Conservation (phyloP, 306 rosid species). For the Ammopiptanthus mongolicus region DNA sequence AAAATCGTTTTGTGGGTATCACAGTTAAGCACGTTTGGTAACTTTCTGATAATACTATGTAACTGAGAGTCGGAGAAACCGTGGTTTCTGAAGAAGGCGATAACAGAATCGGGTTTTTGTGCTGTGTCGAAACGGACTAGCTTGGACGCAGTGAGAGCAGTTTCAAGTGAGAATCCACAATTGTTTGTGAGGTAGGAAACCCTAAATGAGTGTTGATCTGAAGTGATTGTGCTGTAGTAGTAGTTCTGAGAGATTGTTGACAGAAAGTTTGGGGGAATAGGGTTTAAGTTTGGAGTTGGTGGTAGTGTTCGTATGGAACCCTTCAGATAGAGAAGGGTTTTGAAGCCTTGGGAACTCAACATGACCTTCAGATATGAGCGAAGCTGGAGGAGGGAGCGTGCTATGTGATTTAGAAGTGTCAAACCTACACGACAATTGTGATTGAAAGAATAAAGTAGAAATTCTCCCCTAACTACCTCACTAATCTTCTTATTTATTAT, state of each 20-base stretch:
- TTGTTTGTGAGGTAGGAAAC: slow-evolving; percentile 30
- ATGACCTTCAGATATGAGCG: not conserved
- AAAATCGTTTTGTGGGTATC: not conserved
- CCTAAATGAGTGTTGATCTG: not conserved
- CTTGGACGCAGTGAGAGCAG: slow-evolving; percentile 21
- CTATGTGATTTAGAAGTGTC: too few species aligned
- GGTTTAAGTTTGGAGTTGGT: not conserved
- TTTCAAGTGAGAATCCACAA: slow-evolving; percentile 12
- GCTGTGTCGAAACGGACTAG: slow-evolving; percentile 12
- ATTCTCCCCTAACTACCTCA: too few species aligned
- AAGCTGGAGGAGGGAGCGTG: too few species aligned
- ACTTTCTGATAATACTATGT: not conserved
- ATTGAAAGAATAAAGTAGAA: too few species aligned
- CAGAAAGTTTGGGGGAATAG: not conserved
- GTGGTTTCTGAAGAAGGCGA: not conserved
- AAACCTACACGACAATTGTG: too few species aligned
- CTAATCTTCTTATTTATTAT: too few species aligned
- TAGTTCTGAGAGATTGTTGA: not conserved
- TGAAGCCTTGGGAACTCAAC: not conserved
- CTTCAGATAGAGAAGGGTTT: not conserved
- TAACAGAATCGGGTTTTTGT: slow-evolving; percentile 14
- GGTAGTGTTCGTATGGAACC: not conserved
- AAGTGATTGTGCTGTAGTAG: not conserved
- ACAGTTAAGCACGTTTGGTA: not conserved
- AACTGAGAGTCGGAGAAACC: not conserved